Evolutionary conservation across 2,329 filamentous ascomycete genomes (phyloP).

Genomic region (Fusarium sarcochroum): DNA sequence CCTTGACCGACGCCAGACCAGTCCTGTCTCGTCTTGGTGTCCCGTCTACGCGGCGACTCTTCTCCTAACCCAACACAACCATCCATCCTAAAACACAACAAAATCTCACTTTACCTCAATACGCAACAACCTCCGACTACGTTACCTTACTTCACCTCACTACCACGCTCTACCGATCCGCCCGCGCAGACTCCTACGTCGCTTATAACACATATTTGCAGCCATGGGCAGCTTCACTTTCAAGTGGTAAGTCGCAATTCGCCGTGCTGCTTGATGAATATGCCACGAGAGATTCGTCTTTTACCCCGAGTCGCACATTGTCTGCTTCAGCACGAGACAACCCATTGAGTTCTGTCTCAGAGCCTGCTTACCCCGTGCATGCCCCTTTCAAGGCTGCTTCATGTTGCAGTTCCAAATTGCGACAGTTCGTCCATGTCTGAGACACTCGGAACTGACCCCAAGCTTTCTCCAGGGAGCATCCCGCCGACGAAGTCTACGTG

Average conservation of each 20-base stretch:
- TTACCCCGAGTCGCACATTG: conserved; percentile 17
- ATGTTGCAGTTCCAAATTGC: conserved; percentile 23
- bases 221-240: conserved; percentile 78
- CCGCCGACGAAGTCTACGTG: conserved; percentile 89
- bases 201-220: conserved; percentile 42
- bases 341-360: conserved; percentile 36
- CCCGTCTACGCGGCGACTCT: conserved; percentile 39
- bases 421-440: conserved; percentile 37
- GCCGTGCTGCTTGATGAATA: conserved; percentile 33
- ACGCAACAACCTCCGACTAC: conserved; percentile 32
- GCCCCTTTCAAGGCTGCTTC: conserved; percentile 12
- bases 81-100: conserved; percentile 43
- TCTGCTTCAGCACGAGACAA: conserved; percentile 20
- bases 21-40: conserved; percentile 42
- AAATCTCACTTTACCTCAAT: conserved; percentile 38
- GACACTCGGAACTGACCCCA: conserved; percentile 44
- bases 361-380: conserved; percentile 6
- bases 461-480: conserved; percentile 76
- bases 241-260: conserved; percentile 71
- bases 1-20: conserved; percentile 45
- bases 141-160: conserved; percentile 23
- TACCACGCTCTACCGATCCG: conserved; percentile 24
- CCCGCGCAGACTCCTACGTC: conserved; percentile 30
- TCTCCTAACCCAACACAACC: conserved; percentile 38
- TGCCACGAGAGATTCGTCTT: conserved; percentile 7